These are phyloP conservation scores for Colletotrichum paranaense DNA, from an alignment of 2,329 filamentous ascomycete genomes.

Conservation along the genomic window DNA sequence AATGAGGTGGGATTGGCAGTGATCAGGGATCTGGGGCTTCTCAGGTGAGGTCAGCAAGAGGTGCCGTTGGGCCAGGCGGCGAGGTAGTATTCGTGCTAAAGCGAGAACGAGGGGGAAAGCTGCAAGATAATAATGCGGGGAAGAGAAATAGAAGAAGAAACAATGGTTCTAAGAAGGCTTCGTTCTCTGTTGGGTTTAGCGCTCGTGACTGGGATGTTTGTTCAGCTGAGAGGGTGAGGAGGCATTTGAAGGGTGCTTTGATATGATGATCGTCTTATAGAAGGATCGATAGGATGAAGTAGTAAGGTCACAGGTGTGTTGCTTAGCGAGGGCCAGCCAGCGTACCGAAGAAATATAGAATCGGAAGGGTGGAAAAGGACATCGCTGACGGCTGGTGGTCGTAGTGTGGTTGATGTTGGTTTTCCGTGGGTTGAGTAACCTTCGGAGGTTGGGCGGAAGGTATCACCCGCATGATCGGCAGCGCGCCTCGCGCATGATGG, in stretches of 20 bases:
- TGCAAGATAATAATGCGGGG: too few species aligned
- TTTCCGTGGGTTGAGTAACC: background rate
- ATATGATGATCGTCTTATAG: background rate
- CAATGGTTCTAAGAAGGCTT: background rate
- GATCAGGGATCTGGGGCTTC: background rate
- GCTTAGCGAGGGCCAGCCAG: background rate
- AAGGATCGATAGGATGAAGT: background rate
- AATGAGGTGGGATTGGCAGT: background rate
- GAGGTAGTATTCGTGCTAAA: background rate
- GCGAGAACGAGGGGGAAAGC: background rate
- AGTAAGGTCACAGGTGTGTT: background rate
- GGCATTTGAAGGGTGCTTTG: background rate
- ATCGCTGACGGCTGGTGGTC: background rate
- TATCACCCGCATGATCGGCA: background rate
- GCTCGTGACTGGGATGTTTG: background rate
- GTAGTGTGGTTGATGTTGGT: background rate
- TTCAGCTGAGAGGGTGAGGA: background rate
- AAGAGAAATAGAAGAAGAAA: too few species aligned
- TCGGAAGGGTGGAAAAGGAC: background rate
- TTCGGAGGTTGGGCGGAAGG: background rate
- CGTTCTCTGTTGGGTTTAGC: background rate
- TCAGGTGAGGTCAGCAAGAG: background rate
- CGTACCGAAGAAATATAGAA: too few species aligned
- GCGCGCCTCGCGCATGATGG: background rate
- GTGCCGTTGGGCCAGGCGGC: too few species aligned